Conservation (phyloP, 2,329 filamentous ascomycete species). For the Tympanopsis confertula region DNA sequence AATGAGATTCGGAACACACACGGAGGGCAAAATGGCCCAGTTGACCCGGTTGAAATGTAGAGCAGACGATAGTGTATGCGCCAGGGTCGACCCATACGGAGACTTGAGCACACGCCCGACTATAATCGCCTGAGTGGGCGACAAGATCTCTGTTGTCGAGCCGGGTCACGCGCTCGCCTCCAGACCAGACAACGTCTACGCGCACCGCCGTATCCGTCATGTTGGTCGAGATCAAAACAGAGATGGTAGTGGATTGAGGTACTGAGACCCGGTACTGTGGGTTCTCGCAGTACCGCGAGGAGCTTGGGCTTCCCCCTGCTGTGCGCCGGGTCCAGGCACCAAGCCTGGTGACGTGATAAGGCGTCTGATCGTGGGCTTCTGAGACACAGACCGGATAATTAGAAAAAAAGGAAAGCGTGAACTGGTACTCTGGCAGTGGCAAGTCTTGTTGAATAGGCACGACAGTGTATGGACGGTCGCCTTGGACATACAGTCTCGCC, state of each 20-base stretch:
- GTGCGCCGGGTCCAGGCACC: conserved; percentile 68
- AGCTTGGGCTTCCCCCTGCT: conserved; percentile 74
- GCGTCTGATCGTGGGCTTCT: conserved; percentile 48
- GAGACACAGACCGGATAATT: conserved; percentile 46
- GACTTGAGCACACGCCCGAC: conserved; percentile 64
- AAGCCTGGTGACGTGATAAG: conserved; percentile 40
- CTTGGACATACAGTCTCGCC: conserved; percentile 52
- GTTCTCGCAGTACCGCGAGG: conserved; percentile 68
- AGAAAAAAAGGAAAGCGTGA: conserved; percentile 78
- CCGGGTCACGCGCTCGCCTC: conserved; percentile 57
- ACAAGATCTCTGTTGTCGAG: conserved; percentile 71
- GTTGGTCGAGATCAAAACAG: conserved; percentile 62
- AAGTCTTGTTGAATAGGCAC: conserved; percentile 67
- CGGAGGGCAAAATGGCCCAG: conserved; percentile 63
- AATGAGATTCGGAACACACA: conserved; percentile 47
- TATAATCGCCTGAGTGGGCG: conserved; percentile 75
- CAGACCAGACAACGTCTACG: conserved; percentile 71
- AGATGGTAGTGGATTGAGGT: conserved; percentile 44
- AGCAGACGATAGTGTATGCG: conserved; percentile 77
- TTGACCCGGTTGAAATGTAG: conserved; percentile 77
- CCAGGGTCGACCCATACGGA: conserved; percentile 54
- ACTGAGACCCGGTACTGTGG: conserved; percentile 70
- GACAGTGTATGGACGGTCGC: conserved; percentile 34
- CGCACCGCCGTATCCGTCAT: conserved; percentile 66
- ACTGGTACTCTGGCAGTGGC: conserved; percentile 61